These are phyloP conservation scores for Thalia dealbata DNA, from an alignment of 176 grass and related monocot species.

Conservation along the genomic window DNA sequence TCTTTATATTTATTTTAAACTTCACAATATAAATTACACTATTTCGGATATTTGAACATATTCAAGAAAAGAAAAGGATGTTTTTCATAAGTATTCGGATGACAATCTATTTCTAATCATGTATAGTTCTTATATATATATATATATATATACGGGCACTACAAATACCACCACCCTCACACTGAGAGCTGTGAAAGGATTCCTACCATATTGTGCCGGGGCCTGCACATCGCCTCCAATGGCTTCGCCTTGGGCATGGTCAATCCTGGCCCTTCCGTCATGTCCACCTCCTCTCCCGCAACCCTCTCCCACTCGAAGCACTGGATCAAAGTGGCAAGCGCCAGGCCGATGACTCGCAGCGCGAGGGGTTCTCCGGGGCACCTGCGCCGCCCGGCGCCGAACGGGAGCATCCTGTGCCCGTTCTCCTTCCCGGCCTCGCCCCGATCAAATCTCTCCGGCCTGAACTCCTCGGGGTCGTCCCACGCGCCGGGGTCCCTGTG, in stretches of 20 bases:
- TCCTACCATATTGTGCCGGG: slow-evolving; percentile 22
- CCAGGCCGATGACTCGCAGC: slow-evolving; percentile 23
- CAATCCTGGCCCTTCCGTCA: slow-evolving; percentile 29
- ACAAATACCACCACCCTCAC: not conserved
- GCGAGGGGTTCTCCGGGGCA: slow-evolving; percentile 60
- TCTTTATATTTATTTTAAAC: too few species aligned
- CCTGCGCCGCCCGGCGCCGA: slow-evolving; percentile 52
- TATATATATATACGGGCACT: too few species aligned
- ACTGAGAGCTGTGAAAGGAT: slow-evolving; percentile 24
- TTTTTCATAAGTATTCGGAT: too few species aligned
- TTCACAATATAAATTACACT: too few species aligned
- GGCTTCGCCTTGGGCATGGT: slow-evolving; percentile 30
- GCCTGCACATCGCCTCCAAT: slow-evolving; percentile 31
- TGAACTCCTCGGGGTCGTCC: slow-evolving; percentile 32
- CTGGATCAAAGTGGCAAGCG: slow-evolving; percentile 42
- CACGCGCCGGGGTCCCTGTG: slow-evolving; percentile 41
- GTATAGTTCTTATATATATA: too few species aligned
- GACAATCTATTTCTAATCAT: too few species aligned
- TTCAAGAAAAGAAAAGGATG: too few species aligned
- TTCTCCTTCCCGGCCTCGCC: slow-evolving; percentile 6
- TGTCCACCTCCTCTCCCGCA: slow-evolving; percentile 28
- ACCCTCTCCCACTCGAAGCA: slow-evolving; percentile 59
- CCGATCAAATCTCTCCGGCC: slow-evolving; percentile 51
- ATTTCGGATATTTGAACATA: too few species aligned
- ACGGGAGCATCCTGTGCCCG: slow-evolving; percentile 32